Evolutionary conservation across 225 moss, liverwort and hornwort species (phyloP).

Genomic region (Sphagnum tenellum): DNA sequence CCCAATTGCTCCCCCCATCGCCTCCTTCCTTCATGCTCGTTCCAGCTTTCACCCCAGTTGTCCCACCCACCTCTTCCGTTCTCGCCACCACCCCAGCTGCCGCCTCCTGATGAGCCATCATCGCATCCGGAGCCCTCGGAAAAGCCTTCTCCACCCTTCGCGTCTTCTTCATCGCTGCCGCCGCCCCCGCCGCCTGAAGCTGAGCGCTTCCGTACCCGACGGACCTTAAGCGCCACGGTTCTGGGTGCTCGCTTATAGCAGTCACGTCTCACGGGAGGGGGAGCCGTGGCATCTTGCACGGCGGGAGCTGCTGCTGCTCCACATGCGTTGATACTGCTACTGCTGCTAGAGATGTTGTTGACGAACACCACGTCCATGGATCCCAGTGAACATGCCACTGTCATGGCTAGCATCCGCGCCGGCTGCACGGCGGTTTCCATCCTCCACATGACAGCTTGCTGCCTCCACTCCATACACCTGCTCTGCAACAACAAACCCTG

Average conservation of each 20-base stretch:
- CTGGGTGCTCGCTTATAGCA: constrained; percentile 37
- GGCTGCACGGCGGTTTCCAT: constrained; percentile 4
- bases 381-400: constrained; percentile 18
- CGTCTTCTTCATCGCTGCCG: constrained; percentile 6
- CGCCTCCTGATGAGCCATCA: constrained; percentile 17
- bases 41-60: constrained; percentile 32
- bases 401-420: constrained; percentile 19
- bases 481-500: background rate
- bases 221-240: constrained; percentile 24
- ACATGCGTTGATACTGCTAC: constrained; percentile 4
- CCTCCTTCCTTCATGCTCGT: constrained; percentile 19
- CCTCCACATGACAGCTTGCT: background rate
- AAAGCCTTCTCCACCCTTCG: constrained; percentile 12
- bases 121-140: constrained; percentile 8
- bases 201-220: constrained; percentile 19
- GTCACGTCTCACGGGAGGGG: constrained; percentile 27
- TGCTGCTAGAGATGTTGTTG: too few species aligned
- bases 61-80: constrained; percentile 38
- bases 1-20: constrained; percentile 14
- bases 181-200: constrained; percentile 2
- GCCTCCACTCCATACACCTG: background rate
- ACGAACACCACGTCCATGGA: constrained; percentile 8
- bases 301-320: constrained; percentile 10
- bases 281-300: constrained; percentile 35
- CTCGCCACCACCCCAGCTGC: constrained; percentile 42